phyloP scores from a whole-genome alignment of 2,329 filamentous ascomycete species.

The Leptodontidium sp. region DNA sequence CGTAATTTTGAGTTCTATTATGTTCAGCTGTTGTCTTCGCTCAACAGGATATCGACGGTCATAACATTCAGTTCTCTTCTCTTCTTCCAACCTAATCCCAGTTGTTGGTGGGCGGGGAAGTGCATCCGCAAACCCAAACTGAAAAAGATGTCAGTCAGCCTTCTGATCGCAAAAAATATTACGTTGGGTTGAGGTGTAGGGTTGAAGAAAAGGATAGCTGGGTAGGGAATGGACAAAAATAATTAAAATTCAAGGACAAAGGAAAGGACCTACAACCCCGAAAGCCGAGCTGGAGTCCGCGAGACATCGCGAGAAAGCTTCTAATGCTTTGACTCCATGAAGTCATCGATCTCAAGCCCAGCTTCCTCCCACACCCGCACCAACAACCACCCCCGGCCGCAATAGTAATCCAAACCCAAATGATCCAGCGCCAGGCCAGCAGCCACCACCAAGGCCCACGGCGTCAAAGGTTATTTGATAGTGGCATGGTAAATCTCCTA shows the following conservation, averaged over 20 bases:
- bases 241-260: too few species aligned
- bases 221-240: too few species aligned
- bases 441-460: background rate
- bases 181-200: background rate
- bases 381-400: slow-evolving; percentile 10
- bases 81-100: background rate
- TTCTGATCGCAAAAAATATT: background rate
- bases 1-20: too few species aligned
- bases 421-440: background rate
- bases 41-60: background rate
- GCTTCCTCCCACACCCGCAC: background rate
- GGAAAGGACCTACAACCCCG: background rate
- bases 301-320: background rate
- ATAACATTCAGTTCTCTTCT: background rate
- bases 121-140: slow-evolving; percentile 9
- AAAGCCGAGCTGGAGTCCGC: background rate
- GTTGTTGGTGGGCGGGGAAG: background rate
- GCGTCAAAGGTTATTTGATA: slow-evolving; percentile 19
- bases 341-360: background rate
- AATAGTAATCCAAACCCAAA: background rate
- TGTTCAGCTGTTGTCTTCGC: background rate
- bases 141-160: background rate
- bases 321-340: background rate
- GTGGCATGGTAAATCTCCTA: slow-evolving; percentile 20
- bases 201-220: background rate